phyloP scores from a whole-genome alignment of 768 basidiomycete species.

The Tricholoma sp. region DNA sequence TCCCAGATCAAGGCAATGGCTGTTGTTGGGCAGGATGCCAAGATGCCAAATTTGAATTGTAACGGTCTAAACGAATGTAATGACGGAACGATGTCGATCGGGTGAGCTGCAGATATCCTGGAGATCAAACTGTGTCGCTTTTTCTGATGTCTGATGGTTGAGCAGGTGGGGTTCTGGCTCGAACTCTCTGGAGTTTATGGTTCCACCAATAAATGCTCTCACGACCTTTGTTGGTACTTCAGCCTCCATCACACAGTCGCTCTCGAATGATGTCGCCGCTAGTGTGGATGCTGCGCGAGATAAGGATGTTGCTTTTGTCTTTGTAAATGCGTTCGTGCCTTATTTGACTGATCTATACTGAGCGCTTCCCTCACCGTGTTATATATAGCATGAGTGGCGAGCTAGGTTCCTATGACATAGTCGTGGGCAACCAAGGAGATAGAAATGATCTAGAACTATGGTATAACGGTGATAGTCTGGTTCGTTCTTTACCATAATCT shows the following conservation, averaged over 20 bases:
- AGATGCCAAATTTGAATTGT: constrained; percentile 41
- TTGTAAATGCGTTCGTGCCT: constrained; percentile 47
- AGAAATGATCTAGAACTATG: constrained; percentile 54
- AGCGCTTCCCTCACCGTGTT: background rate
- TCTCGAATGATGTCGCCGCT: constrained; percentile 37
- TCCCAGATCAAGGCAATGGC: constrained; percentile 51
- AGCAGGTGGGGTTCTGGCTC: constrained; percentile 48
- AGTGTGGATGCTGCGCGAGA: constrained; percentile 36
- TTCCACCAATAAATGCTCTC: constrained; percentile 45
- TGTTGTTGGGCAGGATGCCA: constrained; percentile 56
- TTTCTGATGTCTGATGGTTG: constrained; percentile 6
- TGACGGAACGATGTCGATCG: constrained; percentile 57
- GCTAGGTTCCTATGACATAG: constrained; percentile 50
- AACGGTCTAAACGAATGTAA: constrained; percentile 49
- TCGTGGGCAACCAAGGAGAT: constrained; percentile 61
- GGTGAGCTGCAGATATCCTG: constrained; percentile 31
- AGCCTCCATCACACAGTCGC: constrained; percentile 35
- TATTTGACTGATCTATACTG: constrained; percentile 9
- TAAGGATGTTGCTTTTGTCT: constrained; percentile 56
- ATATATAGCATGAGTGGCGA: constrained; percentile 42
- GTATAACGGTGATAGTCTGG: constrained; percentile 49
- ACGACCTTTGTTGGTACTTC: constrained; percentile 32
- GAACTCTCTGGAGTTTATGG: constrained; percentile 39
- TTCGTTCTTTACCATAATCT: constrained; percentile 6
- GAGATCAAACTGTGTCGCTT: constrained; percentile 18